These are phyloP conservation scores for Monosporascus sp. DNA, from an alignment of 2,329 filamentous ascomycete genomes.

Conservation along the genomic window DNA sequence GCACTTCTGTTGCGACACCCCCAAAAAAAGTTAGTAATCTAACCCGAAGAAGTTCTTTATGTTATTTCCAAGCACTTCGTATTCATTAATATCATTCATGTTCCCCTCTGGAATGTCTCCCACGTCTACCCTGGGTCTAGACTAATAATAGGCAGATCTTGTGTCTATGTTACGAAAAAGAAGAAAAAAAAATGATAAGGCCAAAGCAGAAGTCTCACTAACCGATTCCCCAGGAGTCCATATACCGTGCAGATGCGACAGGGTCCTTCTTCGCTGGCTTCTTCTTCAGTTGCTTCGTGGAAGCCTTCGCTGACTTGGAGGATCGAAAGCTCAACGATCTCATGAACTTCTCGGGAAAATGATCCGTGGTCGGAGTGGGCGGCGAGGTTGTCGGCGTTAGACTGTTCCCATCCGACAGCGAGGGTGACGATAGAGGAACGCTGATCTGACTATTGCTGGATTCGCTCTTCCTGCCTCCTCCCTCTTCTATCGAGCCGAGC, in stretches of 20 bases:
- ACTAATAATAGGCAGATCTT: too few species aligned
- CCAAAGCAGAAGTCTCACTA: neutral
- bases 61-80: neutral
- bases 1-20: too few species aligned
- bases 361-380: constrained; percentile 20
- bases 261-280: constrained; percentile 12
- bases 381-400: constrained; percentile 24
- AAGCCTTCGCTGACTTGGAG: constrained; percentile 13
- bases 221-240: neutral
- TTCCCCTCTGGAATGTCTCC: neutral
- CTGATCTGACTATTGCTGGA: constrained; percentile 21
- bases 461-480: constrained; percentile 11
- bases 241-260: neutral
- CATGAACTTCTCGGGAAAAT: constrained; percentile 23
- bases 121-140: too few species aligned
- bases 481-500: constrained; percentile 25
- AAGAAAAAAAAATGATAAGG: neutral
- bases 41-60: too few species aligned
- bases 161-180: too few species aligned
- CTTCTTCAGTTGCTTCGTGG: constrained; percentile 21
- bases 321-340: constrained; percentile 24
- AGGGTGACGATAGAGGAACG: constrained; percentile 21
- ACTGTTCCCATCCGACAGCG: constrained; percentile 23
- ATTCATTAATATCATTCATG: neutral
- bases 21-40: too few species aligned